Conservation (phyloP, 169 alveolate species). For the Plasmodium berghei region DNA sequence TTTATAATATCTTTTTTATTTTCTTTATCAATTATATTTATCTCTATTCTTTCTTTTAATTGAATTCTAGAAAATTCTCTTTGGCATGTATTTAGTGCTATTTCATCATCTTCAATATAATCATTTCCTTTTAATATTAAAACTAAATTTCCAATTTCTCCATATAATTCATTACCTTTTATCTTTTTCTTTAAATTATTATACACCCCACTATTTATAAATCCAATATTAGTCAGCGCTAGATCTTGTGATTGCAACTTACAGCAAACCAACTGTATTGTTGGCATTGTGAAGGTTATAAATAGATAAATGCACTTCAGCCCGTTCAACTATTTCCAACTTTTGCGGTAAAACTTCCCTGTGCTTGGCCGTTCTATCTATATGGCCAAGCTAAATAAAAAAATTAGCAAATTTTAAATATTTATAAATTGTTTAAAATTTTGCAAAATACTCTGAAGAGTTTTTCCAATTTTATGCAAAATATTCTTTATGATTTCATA, state of each 20-base stretch:
- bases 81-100: conserved; percentile 80
- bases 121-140: conserved; percentile 77
- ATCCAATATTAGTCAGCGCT: conserved; percentile 79
- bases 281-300: neutral
- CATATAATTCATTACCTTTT: conserved; percentile 47
- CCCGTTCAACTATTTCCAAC: neutral
- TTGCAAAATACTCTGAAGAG: too few relatives aligned
- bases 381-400: too few relatives aligned
- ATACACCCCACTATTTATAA: conserved; percentile 69
- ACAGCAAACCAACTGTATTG: conserved; percentile 58
- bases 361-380: too few relatives aligned
- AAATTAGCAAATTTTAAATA: too few relatives aligned
- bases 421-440: too few relatives aligned
- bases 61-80: conserved; percentile 79
- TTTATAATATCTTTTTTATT: conserved; percentile 66
- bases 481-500: too few relatives aligned
- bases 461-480: too few relatives aligned
- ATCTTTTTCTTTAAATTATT: conserved; percentile 45
- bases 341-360: too few relatives aligned
- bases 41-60: conserved; percentile 71
- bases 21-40: conserved; percentile 71
- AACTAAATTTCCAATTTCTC: conserved; percentile 70
- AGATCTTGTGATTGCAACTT: conserved; percentile 80
- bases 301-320: neutral
- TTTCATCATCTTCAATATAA: conserved; percentile 78